These are phyloP conservation scores for Lactifluus subvellereus DNA, from an alignment of 768 basidiomycete genomes.

Conservation along the genomic window DNA sequence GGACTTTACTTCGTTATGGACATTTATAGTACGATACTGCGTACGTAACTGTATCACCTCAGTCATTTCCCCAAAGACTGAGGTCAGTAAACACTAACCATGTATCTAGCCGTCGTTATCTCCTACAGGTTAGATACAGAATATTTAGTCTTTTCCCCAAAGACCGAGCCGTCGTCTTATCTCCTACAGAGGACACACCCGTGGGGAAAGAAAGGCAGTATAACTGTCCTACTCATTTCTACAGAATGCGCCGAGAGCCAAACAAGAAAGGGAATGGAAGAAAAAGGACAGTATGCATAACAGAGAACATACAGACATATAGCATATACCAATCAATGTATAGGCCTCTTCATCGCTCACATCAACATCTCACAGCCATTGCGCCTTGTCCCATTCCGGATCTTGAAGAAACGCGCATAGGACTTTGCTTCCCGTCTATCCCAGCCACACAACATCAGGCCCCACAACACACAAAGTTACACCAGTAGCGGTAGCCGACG, in stretches of 20 bases:
- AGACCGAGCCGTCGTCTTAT: no score
- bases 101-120: no score
- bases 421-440: constrained; percentile 93
- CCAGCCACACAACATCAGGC: not conserved
- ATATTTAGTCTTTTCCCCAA: no score
- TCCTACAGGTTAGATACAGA: no score
- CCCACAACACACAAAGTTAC: not conserved
- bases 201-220: not conserved
- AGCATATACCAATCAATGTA: constrained; percentile 2
- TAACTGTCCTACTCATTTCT: not conserved
- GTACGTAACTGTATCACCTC: no score
- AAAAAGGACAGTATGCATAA: not conserved
- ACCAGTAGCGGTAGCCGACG: constrained; percentile 24
- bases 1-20: no score
- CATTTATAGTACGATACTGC: no score
- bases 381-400: constrained; percentile 81
- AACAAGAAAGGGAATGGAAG: not conserved
- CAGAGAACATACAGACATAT: constrained; percentile 8
- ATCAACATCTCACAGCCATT: constrained; percentile 53
- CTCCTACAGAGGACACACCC: not conserved
- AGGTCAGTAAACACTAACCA: no score
- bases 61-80: no score
- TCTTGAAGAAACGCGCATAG: constrained; percentile 93
- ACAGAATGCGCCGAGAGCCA: not conserved
- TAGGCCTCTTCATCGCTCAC: not conserved